phyloP scores from a whole-genome alignment of 1,284 basidiomycete genomes.

The Baeospora myosura region DNA sequence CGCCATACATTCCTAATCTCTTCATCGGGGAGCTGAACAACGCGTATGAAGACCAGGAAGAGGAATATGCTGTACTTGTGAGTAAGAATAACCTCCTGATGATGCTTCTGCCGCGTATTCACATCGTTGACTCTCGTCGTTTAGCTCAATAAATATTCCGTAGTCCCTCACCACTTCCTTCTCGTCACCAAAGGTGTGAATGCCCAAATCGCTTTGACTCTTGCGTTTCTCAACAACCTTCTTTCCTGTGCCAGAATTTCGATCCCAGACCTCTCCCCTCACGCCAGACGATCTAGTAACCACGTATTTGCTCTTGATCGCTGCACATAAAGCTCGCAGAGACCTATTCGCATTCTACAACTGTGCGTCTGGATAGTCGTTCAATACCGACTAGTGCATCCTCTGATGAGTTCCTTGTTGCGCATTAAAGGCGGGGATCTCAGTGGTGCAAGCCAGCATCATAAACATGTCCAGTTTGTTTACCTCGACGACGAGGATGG shows the following conservation, averaged over 20 bases:
- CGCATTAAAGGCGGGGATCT: conserved; percentile 54
- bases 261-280: conserved; percentile 71
- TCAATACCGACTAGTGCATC: neutral
- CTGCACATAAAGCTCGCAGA: conserved; percentile 53
- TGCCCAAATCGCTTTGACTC: conserved; percentile 3
- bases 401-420: conserved; percentile 2
- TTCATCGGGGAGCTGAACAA: conserved; percentile 60
- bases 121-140: conserved; percentile 1
- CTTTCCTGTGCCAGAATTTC: conserved; percentile 43
- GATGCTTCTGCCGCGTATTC: neutral
- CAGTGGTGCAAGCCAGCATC: conserved; percentile 82
- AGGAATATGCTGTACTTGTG: conserved; percentile 71
- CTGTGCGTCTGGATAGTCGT: conserved; percentile 36
- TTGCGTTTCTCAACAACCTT: neutral
- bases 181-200: conserved; percentile 72
- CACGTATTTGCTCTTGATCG: conserved; percentile 61
- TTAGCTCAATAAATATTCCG: conserved; percentile 81
- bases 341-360: conserved; percentile 81
- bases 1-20: conserved; percentile 72
- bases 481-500: conserved; percentile 52
- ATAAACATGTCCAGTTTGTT: conserved; percentile 83
- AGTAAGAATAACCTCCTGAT: conserved; percentile 22
- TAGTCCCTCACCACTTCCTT: conserved; percentile 76
- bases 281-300: conserved; percentile 71
- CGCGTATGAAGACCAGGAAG: conserved; percentile 47